These are phyloP conservation scores for Leccinum incarnatum DNA, from an alignment of 768 basidiomycete genomes.

Conservation along the genomic window DNA sequence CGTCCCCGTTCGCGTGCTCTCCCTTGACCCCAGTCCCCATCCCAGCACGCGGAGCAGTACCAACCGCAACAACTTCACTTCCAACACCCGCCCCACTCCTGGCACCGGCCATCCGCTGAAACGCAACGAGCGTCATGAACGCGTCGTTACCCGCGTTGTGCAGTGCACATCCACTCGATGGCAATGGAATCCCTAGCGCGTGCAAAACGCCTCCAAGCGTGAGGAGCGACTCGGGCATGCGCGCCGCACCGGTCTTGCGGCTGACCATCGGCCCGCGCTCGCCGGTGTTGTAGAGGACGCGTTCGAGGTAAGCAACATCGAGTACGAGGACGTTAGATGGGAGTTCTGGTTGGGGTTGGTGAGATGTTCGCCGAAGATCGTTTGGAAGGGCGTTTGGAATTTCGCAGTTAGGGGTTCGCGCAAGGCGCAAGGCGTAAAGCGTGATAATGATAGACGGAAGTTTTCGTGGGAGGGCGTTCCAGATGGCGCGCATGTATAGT, in stretches of 20 bases:
- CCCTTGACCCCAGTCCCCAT: background rate
- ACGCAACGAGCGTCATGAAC: slow-evolving; percentile 60
- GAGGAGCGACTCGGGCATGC: slow-evolving; percentile 52
- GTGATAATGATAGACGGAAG: background rate
- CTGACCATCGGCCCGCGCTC: slow-evolving; percentile 61
- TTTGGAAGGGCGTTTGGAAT: background rate
- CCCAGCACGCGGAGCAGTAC: background rate
- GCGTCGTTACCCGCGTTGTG: slow-evolving; percentile 85
- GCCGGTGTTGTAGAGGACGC: slow-evolving; percentile 56
- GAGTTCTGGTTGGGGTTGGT: slow-evolving; percentile 48
- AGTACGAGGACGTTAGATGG: slow-evolving; percentile 71
- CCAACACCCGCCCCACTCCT: slow-evolving; percentile 15
- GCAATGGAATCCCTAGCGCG: slow-evolving; percentile 42
- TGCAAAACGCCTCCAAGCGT: slow-evolving; percentile 62
- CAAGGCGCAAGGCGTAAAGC: background rate
- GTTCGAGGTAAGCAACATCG: slow-evolving; percentile 65
- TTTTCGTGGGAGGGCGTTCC: background rate
- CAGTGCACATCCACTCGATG: slow-evolving; percentile 34
- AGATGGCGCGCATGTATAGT: background rate
- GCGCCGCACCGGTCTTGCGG: slow-evolving; percentile 51
- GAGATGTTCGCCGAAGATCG: background rate
- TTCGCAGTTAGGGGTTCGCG: background rate
- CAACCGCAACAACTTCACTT: background rate
- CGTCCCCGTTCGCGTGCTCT: background rate
- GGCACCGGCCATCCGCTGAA: slow-evolving; percentile 69